A percentile compares a stretch with the other conserved stretches of the same genome.
Evolutionary conservation across 495 filamentous ascomycete genomes (phyloP).

Genomic region (Lophiotrema nucula): DNA sequence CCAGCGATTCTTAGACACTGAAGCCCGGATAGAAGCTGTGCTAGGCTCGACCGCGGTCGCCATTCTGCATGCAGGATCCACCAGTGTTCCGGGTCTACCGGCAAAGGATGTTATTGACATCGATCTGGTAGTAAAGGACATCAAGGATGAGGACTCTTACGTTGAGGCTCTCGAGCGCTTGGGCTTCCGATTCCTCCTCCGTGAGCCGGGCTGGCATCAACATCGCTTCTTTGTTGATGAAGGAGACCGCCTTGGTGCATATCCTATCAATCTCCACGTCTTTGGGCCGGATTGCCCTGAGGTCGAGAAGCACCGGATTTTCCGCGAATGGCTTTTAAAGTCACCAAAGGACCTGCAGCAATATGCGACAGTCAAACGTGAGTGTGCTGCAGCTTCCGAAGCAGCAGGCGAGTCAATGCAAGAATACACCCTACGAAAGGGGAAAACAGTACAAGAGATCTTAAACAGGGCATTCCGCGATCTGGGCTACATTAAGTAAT

Average conservation of each 20-base stretch:
- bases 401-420: slow-evolving; percentile 40
- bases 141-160: slow-evolving; percentile 44
- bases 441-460: slow-evolving; percentile 45
- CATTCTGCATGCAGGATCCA: slow-evolving; percentile 50
- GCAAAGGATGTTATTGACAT: slow-evolving; percentile 54
- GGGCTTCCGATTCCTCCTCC: slow-evolving; percentile 48
- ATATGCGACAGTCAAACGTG: slow-evolving; percentile 45
- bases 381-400: slow-evolving; percentile 37
- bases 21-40: slow-evolving; percentile 40
- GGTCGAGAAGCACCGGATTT: slow-evolving; percentile 46
- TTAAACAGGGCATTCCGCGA: slow-evolving; percentile 42
- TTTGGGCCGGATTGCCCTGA: slow-evolving; percentile 48
- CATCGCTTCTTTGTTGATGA: slow-evolving; percentile 47
- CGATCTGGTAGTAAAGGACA: slow-evolving; percentile 47
- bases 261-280: slow-evolving; percentile 49
- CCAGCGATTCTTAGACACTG: slow-evolving; percentile 37
- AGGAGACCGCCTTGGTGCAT: slow-evolving; percentile 1
- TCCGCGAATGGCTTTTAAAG: slow-evolving; percentile 49
- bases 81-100: slow-evolving; percentile 49
- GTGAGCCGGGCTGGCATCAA: slow-evolving; percentile 49
- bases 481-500: slow-evolving; percentile 33
- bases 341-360: slow-evolving; percentile 41
- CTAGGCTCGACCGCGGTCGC: slow-evolving; percentile 35
- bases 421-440: slow-evolving; percentile 47
- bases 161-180: slow-evolving; percentile 45